Conservation (phyloP, 768 basidiomycete species). For the Baorangia bicolor region DNA sequence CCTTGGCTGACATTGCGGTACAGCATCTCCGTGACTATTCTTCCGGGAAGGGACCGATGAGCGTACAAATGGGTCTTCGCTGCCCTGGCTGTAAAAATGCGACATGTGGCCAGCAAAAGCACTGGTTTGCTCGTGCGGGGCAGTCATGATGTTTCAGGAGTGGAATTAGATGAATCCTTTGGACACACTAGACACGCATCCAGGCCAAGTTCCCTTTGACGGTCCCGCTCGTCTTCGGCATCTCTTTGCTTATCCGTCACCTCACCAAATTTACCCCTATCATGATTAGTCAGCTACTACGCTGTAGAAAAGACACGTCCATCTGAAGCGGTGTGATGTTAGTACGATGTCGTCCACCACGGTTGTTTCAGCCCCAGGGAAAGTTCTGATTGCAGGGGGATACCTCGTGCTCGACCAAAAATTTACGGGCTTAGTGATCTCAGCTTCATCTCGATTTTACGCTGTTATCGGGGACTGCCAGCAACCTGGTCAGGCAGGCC, state of each 20-base stretch:
- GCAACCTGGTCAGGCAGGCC: constrained; percentile 30
- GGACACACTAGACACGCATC: not conserved
- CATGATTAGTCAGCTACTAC: constrained; percentile 28
- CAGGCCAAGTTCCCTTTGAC: too few relatives aligned
- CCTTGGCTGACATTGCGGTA: constrained; percentile 86
- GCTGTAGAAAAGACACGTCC: not conserved
- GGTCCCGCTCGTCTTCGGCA: too few relatives aligned
- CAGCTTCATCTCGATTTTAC: constrained; percentile 94
- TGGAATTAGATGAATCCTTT: not conserved
- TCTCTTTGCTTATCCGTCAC: too few relatives aligned
- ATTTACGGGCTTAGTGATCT: constrained; percentile 85
- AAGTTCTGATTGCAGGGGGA: constrained; percentile 93
- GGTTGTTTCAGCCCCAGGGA: constrained; percentile 89
- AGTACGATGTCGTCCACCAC: constrained; percentile 50
- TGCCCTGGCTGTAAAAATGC: constrained; percentile 94
- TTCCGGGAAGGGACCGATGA: constrained; percentile 61
- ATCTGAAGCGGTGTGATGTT: not conserved
- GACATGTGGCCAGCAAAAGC: constrained; percentile 84
- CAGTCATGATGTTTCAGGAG: constrained; percentile 32
- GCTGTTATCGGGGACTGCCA: constrained; percentile 54
- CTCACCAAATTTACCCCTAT: not conserved
- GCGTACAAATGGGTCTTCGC: constrained; percentile 78
- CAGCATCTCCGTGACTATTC: constrained; percentile 70
- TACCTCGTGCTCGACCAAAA: constrained; percentile 92
- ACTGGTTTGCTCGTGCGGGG: constrained; percentile 84